Evolutionary conservation across 257 asterid genomes (phyloP), one percentile per base, ranked within the genome.

Genomic region (Solanum lycopersicoides): DNA sequence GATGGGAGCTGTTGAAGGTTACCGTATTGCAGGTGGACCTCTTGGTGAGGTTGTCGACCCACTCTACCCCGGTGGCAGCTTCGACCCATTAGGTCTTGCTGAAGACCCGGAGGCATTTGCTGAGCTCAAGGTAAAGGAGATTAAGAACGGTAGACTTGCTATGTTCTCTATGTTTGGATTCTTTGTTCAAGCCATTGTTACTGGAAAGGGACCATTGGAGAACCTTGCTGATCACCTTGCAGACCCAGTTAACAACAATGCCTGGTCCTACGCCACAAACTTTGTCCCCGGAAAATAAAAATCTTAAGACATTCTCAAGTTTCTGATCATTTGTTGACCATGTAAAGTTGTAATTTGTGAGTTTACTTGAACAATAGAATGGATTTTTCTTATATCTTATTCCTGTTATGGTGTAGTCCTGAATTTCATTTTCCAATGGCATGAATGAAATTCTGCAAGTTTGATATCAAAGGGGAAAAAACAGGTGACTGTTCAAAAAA

Each of bases 1-100:
- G 76, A 93, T 93, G 97, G 96, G 96, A n/a, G 95, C 96, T 8
- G 91, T 94, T 34, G 98, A 94, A 87, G 98, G 98, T 0, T 93
- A 93, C 92, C 94, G 95, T 66, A 56, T 85, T 32, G 88, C 86
- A 1, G 88, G 86, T n/a, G 90, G 88, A 0, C 90, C 88, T 11
- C 84, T 88, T 21, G 90, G 88, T 30, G 90, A 88, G 79, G 23
- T 88, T 13, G 69, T 71, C 0, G 87, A 86, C 80, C 90, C 90
- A 44, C 82, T 88, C 1, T 88, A 85, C 86, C 88, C 88, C 0
- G 85, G 89, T 45, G 90, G 88, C 1, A 88, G 90, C 72, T 88
- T 88, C 1, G 90, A 91, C 82, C 92, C 92, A 28, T 77, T 89
- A 47, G 92, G 92, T 1, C 89, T 90, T 68, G 90, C 91, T 69